Conservation (phyloP, 164 flowering plant species). For the Vitis cinerea region DNA sequence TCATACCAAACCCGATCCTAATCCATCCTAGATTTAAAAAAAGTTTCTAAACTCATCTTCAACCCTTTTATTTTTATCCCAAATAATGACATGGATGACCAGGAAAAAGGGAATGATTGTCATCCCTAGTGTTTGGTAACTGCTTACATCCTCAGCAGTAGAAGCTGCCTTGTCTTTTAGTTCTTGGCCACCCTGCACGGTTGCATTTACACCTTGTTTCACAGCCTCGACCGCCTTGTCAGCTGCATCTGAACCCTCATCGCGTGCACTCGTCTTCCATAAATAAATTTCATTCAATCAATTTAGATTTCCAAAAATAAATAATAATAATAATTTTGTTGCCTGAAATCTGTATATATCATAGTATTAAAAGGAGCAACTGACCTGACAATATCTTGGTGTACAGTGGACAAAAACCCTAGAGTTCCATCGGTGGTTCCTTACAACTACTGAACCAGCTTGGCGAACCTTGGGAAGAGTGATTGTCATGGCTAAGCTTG, state of each 20-base stretch:
- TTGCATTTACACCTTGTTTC: constrained; percentile 14
- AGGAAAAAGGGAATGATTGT: too few species aligned
- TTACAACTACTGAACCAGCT: constrained; percentile 2
- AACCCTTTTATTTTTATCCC: too few species aligned
- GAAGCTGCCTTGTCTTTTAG: constrained; percentile 18
- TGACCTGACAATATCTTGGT: constrained; percentile 24
- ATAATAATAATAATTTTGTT: too few species aligned
- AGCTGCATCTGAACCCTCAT: constrained; percentile 5
- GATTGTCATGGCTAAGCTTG: constrained; percentile 16
- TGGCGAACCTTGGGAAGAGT: constrained; percentile 5
- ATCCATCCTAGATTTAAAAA: too few species aligned
- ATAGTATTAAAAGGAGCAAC: too few species aligned
- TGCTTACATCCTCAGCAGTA: constrained; percentile 20
- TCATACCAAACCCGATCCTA: too few species aligned
- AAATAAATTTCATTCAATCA: too few species aligned
- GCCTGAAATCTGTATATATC: too few species aligned
- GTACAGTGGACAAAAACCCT: constrained; percentile 17
- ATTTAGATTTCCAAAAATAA: neutral
- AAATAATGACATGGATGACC: too few species aligned
- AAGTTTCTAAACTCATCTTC: too few species aligned
- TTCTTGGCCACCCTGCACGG: constrained; percentile 17
- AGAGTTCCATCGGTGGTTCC: constrained; percentile 13
- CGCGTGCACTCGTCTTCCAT: constrained; percentile 9
- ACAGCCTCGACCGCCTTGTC: constrained; percentile 12
- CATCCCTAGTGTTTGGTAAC: neutral